Evolutionary conservation across 2,329 filamentous ascomycete species (phyloP).

Genomic region (Fusarium temperatum): DNA sequence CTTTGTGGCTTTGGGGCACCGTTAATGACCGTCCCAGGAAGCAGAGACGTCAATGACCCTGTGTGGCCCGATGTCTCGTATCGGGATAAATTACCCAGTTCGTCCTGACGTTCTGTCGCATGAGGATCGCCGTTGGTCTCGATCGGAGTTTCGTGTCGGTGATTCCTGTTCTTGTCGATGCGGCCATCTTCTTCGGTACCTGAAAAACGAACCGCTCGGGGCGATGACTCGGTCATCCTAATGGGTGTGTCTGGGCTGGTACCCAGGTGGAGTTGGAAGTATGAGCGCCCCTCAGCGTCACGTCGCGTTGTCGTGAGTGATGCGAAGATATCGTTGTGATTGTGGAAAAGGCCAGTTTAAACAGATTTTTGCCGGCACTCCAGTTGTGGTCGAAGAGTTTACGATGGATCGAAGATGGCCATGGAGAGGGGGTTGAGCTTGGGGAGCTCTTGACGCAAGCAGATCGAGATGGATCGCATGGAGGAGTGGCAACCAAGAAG

Average conservation of each 20-base stretch:
- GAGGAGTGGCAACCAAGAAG: slow-evolving; percentile 35
- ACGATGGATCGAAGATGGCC: slow-evolving; percentile 39
- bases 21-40: slow-evolving; percentile 52
- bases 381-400: slow-evolving; percentile 26
- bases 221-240: slow-evolving; percentile 58
- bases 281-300: slow-evolving; percentile 34
- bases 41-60: slow-evolving; percentile 55
- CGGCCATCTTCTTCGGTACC: slow-evolving; percentile 56
- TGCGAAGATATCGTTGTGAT: slow-evolving; percentile 3
- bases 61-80: slow-evolving; percentile 55
- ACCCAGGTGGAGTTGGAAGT: slow-evolving; percentile 27
- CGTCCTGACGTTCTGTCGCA: slow-evolving; percentile 60
- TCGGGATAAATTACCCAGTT: slow-evolving; percentile 54
- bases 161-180: slow-evolving; percentile 53
- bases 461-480: slow-evolving; percentile 42
- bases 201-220: slow-evolving; percentile 66
- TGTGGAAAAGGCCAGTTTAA: slow-evolving; percentile 16
- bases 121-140: slow-evolving; percentile 52
- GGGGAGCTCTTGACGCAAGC: slow-evolving; percentile 37
- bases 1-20: slow-evolving; percentile 55
- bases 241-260: slow-evolving; percentile 25
- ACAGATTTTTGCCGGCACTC: slow-evolving; percentile 3
- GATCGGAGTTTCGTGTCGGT: slow-evolving; percentile 44
- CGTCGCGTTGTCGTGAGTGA: slow-evolving; percentile 20
- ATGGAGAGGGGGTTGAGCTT: slow-evolving; percentile 38